Evolutionary conservation across 1,139 yeast genomes (phyloP).

Genomic region (Hyphopichia wangnamkhiaoensis): DNA sequence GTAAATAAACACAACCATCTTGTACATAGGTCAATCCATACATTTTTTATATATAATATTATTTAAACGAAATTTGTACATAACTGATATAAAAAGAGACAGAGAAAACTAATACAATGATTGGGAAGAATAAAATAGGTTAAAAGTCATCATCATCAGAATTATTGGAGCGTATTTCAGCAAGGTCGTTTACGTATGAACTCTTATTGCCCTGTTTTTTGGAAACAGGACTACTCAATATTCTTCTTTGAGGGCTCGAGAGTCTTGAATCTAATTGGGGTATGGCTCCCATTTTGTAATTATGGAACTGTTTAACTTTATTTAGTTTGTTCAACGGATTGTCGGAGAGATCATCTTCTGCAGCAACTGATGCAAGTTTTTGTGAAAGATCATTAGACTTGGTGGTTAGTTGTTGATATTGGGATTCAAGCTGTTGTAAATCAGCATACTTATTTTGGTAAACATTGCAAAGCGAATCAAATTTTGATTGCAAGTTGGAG

Average conservation of each 20-base stretch:
- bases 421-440: constrained; percentile 11
- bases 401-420: constrained; percentile 6
- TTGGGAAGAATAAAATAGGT: no score
- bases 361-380: not conserved
- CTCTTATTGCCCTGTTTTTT: not conserved
- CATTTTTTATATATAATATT: no score
- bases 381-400: not conserved
- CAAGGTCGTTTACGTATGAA: not conserved
- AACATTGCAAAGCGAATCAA: constrained; percentile 20
- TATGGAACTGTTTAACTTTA: constrained; percentile 34
- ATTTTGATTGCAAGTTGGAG: constrained; percentile 18
- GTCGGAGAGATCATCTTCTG: not conserved
- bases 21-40: no score
- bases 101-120: no score
- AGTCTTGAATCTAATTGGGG: constrained; percentile 6
- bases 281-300: constrained; percentile 23
- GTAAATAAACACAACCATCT: constrained; percentile 6
- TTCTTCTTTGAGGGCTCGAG: constrained; percentile 21
- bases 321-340: constrained; percentile 13
- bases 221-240: constrained; percentile 31
- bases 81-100: no score
- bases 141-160: constrained; percentile 31
- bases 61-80: no score
- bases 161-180: constrained; percentile 13
- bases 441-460: constrained; percentile 30